These are phyloP conservation scores for Coemansia sp. DNA, from an alignment of 192 early-diverging fungal genomes.

Conservation along the genomic window DNA sequence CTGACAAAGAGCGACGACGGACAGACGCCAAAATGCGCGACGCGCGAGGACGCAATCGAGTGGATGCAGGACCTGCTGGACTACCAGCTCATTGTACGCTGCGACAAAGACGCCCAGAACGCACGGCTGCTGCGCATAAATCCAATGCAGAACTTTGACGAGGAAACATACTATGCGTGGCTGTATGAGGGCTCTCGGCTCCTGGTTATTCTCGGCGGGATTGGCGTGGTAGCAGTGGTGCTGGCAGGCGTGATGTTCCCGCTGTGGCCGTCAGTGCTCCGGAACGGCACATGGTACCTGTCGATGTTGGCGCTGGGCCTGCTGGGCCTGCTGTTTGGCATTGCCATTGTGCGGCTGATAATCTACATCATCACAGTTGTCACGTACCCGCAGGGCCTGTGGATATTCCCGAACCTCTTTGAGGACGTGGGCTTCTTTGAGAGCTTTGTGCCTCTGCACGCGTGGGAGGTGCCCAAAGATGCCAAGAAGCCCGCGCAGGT, in stretches of 20 bases:
- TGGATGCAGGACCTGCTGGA: slow-evolving; percentile 66
- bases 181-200: slow-evolving; percentile 89
- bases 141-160: slow-evolving; percentile 65
- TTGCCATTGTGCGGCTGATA: slow-evolving; percentile 84
- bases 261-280: slow-evolving; percentile 83
- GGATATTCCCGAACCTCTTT: slow-evolving; percentile 98
- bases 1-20: slow-evolving; percentile 41
- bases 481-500: slow-evolving; percentile 16
- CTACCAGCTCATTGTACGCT: slow-evolving; percentile 75
- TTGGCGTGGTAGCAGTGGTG: slow-evolving; percentile 72
- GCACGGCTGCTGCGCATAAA: slow-evolving; percentile 56
- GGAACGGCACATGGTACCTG: slow-evolving; percentile 88
- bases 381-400: slow-evolving; percentile 77
- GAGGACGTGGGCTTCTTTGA: slow-evolving; percentile 93
- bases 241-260: slow-evolving; percentile 97
- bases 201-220: slow-evolving; percentile 73
- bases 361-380: slow-evolving; percentile 76
- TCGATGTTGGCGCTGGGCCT: slow-evolving; percentile 77
- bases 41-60: slow-evolving; percentile 62
- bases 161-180: slow-evolving; percentile 91
- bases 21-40: slow-evolving; percentile 54
- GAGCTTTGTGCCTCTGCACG: slow-evolving; percentile 89
- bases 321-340: slow-evolving; percentile 85
- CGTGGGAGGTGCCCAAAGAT: slow-evolving; percentile 70
- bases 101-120: slow-evolving; percentile 61